Evolutionary conservation across 305 asterid genomes (phyloP), one percentile per base, ranked within the genome.

Genomic region (Caryopteris hybrid): DNA sequence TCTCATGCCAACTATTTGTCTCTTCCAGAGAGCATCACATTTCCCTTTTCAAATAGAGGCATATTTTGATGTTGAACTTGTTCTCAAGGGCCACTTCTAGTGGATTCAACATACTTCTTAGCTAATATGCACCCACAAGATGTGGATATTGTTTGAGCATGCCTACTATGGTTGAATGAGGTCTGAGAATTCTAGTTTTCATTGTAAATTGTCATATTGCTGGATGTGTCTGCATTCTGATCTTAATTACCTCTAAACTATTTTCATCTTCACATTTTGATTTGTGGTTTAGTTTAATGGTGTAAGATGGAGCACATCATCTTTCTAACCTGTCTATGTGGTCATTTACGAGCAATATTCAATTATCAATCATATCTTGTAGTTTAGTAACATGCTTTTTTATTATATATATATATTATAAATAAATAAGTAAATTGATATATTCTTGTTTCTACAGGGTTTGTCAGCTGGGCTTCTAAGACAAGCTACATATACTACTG

Each of bases 401-500:
- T 3, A 0, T 21, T 17, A n/a, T n/a, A n/a, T n/a, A n/a, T n/a
- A n/a, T n/a, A n/a, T n/a, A n/a, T 68, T n/a, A n/a, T n/a, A n/a
- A n/a, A n/a, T n/a, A n/a, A n/a, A n/a, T n/a, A n/a, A n/a, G n/a
- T n/a, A n/a, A 22, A 29, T 34, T 39, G 20, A 34, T 71, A n/a
- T 38, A 31, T 18, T 74, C 23, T 66, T 61, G 7, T 62, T 27
- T 69, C 38, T 55, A 69, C 83, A 90, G 96, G 97, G 96, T 36
- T 74, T 90, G 81, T 84, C 89, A 69, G 97, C 96, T 78, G 97
- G 96, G 66, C 92, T 91, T 72, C 95, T 91, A 66, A 76, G 96
- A 63, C 96, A 91, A 77, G 96, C 95, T 65, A 91, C 97, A 23
- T 86, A 88, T 68, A 88, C 96, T 59, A 90, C 97, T 71, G 90